phyloP scores from a whole-genome alignment of 305 asterid genomes.

The Fraxinus albicans region DNA sequence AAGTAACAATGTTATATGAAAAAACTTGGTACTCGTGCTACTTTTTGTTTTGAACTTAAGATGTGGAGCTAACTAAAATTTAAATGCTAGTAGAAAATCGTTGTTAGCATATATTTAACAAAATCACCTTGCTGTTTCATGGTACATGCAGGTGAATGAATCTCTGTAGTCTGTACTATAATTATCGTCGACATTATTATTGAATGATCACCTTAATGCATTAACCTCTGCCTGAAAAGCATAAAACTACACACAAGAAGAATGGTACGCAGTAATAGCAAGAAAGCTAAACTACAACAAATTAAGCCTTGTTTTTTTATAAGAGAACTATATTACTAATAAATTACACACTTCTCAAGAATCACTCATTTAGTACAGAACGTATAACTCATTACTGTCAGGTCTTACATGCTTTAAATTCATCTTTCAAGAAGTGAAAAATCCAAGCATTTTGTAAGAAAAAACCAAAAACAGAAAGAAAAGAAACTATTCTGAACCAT shows the following conservation, averaged over 20 bases:
- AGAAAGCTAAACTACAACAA: background rate
- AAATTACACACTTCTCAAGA: background rate
- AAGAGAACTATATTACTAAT: constrained; percentile 9
- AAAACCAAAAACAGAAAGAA: background rate
- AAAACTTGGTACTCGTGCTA: background rate
- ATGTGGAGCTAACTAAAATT: background rate
- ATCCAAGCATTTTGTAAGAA: background rate
- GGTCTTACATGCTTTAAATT: background rate
- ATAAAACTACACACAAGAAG: background rate
- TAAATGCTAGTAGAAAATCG: background rate
- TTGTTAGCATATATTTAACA: background rate
- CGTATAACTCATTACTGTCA: background rate
- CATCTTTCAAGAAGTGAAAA: background rate
- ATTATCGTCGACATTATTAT: background rate
- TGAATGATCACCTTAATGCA: background rate
- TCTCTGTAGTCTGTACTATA: background rate
- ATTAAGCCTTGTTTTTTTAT: background rate
- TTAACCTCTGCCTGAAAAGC: background rate
- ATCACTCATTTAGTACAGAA: background rate
- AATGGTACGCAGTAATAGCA: background rate
- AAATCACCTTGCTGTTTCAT: background rate
- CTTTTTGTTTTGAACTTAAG: background rate
- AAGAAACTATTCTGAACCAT: constrained; percentile 37
- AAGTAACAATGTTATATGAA: background rate
- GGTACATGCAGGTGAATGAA: background rate